Evolutionary conservation across 768 basidiomycete genomes (phyloP), one percentile per base, ranked within the genome.

Genomic region (Panellus pusillus): DNA sequence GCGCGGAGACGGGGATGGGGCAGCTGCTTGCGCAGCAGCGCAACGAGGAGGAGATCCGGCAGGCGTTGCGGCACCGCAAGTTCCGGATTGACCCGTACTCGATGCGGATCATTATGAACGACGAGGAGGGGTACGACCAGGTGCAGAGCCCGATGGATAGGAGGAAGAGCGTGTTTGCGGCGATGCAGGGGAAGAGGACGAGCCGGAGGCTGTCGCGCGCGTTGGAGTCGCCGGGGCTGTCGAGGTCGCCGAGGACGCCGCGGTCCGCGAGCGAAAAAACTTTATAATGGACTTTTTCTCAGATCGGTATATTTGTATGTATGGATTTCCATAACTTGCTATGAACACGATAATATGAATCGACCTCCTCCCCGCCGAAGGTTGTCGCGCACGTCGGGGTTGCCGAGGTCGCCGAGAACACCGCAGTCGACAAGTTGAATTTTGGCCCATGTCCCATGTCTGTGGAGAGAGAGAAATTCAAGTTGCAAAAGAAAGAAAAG

Each of bases 61-160:
- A 73, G 31, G 75, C 70, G 9, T 65, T 83, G 31, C 61, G 63
- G 42, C 68, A 77, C 49, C 76, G 70, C 64, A 75, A 71, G 50
- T 83, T 83, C 69, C 69, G 79, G 39, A 78, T 82, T 44, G 76
- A 82, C 57, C 74, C 75, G 1, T 51, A 52, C 17, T 74, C 75
- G 18, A 78, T 75, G 72, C 77, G 76, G 62, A 80, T 83, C 50
- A 61, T 82, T 37, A 80, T 80, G 76, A 74, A 79, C 49, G 79
- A 77, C 15, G 80, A 82, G 61, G 68, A 70, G 0, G 78, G 78
- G 3, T 80, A 80, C 58, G 76, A 76, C 47, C 52, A 54, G 35
- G 76, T 74, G 13, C 57, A 62, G 17, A 72, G 70, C 52, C 74
- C 74, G 5, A 63, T 48, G 55, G 64, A 69, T n/a, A 58, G 65